Percentiles rank a stretch among this genome's conserved stretches.
These are phyloP conservation scores for Coniella vitis DNA, from an alignment of 2,329 filamentous ascomycete genomes.

Conservation along the genomic window DNA sequence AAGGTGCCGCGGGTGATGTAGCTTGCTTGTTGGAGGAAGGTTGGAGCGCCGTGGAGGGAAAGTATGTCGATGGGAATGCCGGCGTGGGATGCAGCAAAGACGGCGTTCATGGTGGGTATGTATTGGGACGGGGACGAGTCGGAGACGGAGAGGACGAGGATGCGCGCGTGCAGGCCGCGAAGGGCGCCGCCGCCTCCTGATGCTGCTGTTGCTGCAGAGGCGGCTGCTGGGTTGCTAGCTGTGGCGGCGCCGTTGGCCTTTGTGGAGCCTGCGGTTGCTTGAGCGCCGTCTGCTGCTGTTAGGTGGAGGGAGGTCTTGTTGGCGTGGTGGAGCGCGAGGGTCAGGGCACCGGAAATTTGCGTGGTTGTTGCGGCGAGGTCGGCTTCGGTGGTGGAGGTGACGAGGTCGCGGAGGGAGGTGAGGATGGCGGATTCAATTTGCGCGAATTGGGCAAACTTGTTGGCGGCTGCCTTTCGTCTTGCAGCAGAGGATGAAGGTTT, in stretches of 20 bases:
- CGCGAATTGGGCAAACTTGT: slow-evolving; percentile 91
- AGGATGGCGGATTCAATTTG: slow-evolving; percentile 78
- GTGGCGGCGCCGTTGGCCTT: slow-evolving; percentile 19
- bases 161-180: slow-evolving; percentile 64
- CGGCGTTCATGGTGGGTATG: slow-evolving; percentile 97
- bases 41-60: slow-evolving; percentile 75
- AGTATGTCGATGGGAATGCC: slow-evolving; percentile 89
- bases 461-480: slow-evolving; percentile 44
- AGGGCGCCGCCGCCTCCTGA: slow-evolving; percentile 24
- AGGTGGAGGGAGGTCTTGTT: slow-evolving; percentile 70
- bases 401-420: slow-evolving; percentile 63
- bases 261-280: slow-evolving; percentile 21
- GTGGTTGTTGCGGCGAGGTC: slow-evolving; percentile 72
- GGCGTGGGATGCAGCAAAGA: slow-evolving; percentile 87
- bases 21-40: slow-evolving; percentile 86
- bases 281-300: slow-evolving; percentile 46
- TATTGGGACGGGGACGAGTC: slow-evolving; percentile 83
- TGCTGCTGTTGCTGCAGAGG: slow-evolving; percentile 18
- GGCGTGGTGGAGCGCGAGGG: slow-evolving; percentile 81
- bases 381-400: slow-evolving; percentile 57
- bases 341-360: slow-evolving; percentile 84
- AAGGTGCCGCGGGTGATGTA: slow-evolving; percentile 56
- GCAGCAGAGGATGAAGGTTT: neutral
- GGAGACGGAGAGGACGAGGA: slow-evolving; percentile 84
- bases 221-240: slow-evolving; percentile 28